Conservation (phyloP, 2,329 filamentous ascomycete species). For the Colletotrichum tropicicola region DNA sequence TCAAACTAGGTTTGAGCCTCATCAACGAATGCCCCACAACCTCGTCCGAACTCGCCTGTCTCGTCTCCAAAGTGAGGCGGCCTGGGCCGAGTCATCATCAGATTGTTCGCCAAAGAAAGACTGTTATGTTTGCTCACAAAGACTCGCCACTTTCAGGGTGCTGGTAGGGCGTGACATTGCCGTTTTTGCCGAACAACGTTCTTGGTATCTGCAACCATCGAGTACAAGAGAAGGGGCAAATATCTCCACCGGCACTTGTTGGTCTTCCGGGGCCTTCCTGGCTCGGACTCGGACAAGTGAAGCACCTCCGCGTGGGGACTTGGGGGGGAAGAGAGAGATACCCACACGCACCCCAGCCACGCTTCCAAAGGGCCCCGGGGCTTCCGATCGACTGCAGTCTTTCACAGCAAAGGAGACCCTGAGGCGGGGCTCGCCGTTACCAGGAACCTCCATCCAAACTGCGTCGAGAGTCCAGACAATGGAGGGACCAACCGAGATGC, state of each 20-base stretch:
- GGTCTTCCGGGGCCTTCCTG: neutral
- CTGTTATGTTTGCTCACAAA: too few species aligned
- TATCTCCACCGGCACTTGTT: neutral
- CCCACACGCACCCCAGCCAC: neutral
- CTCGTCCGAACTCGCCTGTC: constrained; percentile 2
- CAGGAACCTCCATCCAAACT: neutral
- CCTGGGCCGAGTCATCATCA: neutral
- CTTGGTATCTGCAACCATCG: too few species aligned
- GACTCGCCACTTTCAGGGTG: too few species aligned
- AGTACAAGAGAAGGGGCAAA: neutral
- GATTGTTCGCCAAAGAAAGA: too few species aligned
- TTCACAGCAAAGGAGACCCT: neutral
- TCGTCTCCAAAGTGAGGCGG: neutral
- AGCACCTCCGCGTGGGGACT: neutral
- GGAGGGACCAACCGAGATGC: neutral
- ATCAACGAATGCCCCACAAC: neutral
- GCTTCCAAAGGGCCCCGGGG: neutral
- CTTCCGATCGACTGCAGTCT: neutral
- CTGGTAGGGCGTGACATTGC: too few species aligned
- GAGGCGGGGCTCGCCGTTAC: neutral
- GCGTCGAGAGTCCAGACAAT: too few species aligned
- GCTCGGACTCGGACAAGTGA: neutral
- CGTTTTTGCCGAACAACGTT: too few species aligned
- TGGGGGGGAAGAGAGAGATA: neutral
- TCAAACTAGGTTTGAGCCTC: constrained; percentile 5